These are phyloP conservation scores for Colletotrichum tropicale DNA, from an alignment of 2,329 filamentous ascomycete species.

Conservation along the genomic window DNA sequence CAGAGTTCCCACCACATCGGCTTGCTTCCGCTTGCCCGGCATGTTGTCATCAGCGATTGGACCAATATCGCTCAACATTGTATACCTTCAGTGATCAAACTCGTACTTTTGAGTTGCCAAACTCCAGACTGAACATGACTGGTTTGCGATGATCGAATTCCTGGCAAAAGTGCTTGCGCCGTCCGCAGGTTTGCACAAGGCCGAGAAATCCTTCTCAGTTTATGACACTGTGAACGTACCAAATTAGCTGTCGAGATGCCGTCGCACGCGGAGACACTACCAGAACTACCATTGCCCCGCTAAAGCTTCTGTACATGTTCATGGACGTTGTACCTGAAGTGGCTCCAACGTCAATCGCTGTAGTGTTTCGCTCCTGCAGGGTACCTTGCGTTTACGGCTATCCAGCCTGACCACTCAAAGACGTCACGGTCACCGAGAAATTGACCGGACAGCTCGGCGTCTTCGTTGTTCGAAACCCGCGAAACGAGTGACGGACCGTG, in stretches of 20 bases:
- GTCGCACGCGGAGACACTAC: background rate
- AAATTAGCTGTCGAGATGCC: background rate
- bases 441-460: background rate
- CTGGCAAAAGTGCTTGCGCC: background rate
- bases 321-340: background rate
- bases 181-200: background rate
- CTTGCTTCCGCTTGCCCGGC: background rate
- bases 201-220: background rate
- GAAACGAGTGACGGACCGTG: background rate
- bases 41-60: background rate
- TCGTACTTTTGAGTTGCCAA: background rate
- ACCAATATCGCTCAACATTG: background rate
- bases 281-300: background rate
- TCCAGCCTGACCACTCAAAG: background rate
- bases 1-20: background rate
- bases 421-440: background rate
- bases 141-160: background rate
- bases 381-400: background rate
- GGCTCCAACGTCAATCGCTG: background rate
- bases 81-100: background rate
- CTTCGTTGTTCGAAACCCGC: background rate
- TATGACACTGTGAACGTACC: background rate
- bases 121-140: background rate
- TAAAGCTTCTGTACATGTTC: background rate
- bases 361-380: background rate